Base-by-base conservation (phyloP, 2,329 filamentous ascomycete genomes). In the Cordyceps cicadae region DNA sequence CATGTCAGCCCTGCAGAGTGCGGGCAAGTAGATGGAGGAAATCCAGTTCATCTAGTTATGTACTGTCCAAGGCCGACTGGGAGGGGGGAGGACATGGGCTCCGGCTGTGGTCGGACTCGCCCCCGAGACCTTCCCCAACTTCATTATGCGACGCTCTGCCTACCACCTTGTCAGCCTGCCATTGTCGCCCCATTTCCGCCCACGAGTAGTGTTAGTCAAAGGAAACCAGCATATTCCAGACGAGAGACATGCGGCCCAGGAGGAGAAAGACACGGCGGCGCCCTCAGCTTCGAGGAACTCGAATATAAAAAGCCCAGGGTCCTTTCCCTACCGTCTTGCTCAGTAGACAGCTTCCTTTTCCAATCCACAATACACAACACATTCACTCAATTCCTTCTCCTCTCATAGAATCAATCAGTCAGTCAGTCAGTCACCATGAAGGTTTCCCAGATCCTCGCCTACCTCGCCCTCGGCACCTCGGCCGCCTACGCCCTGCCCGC, bases 401-500 rank as follows among this genome's bases (percentile, higher is more conserved):
- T 5, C 53, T 43, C 4, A 48, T 29, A 49, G 15, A 39, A 32
- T 2, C 41, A 43, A 15, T 17, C 21, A 24, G 24, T 24, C 24
- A 24, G n/a, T n/a, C n/a, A n/a, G n/a, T 24, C 24, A 24, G 4
- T 19, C 55, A 59, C 29, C 21, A 61, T 58, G 60, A 62, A 62
- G 50, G 24, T 59, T 34, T 50, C 60, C 21, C 52, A 51, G 19
- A 34, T 58, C 26, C 6, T 54, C 26, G 43, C 48, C 45, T 55
- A 37, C 57, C 39, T 58, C 26, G 56, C 61, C 46, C 45, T 62
- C 57, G 53, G 51, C 48, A 54, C 53, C 61, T 50, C 56, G 32
- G 52, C 56, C 57, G 34, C 37, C 61, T 60, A 52, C 57, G 52
- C 61, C 17, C 61, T 60, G 26, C 56, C 56, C 49, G 43, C 51